Percentiles rank a stretch among this genome's conserved stretches.
These are phyloP conservation scores for Penicillium sp. DNA, from an alignment of 2,329 filamentous ascomycete genomes.

Conservation along the genomic window DNA sequence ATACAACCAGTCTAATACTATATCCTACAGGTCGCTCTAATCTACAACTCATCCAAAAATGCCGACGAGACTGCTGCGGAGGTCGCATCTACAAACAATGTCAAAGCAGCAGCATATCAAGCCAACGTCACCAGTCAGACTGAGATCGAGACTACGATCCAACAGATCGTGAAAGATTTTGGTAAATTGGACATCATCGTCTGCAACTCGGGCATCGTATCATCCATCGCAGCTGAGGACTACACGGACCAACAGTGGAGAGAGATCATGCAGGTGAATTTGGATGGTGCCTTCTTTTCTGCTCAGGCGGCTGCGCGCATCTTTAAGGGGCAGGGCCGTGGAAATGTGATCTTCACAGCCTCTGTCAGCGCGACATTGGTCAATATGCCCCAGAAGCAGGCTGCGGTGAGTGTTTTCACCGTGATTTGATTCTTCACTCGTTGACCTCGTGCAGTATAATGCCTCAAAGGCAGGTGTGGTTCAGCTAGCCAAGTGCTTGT, in stretches of 20 bases:
- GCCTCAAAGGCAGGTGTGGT: conserved; percentile 33
- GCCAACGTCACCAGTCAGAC: conserved; percentile 31
- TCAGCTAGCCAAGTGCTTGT: conserved; percentile 40
- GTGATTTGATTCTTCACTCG: too few relatives aligned
- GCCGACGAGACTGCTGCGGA: conserved; percentile 25
- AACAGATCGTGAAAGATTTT: conserved; percentile 40
- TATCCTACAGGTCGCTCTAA: conserved; percentile 28
- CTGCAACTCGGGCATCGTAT: conserved; percentile 47
- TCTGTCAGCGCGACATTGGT: conserved; percentile 40
- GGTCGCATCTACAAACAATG: conserved; percentile 28
- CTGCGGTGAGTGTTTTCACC: conserved; percentile 22
- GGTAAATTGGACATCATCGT: conserved; percentile 49
- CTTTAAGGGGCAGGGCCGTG: conserved; percentile 36
- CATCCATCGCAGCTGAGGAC: conserved; percentile 37
- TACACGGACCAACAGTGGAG: conserved; percentile 42
- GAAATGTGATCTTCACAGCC: conserved; percentile 42
- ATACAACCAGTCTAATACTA: neutral
- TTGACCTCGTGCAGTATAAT: conserved; percentile 30
- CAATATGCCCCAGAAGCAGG: conserved; percentile 42
- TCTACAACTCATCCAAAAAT: conserved; percentile 32
- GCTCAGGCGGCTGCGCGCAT: conserved; percentile 40
- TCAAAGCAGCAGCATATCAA: conserved; percentile 35
- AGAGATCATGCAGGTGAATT: conserved; percentile 42
- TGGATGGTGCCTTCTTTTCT: conserved; percentile 41
- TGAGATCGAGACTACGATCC: conserved; percentile 33